Percentiles rank a stretch among this genome's conserved stretches.
Conservation (phyloP, 257 asterid species). For the Capsicum chinense region DNA sequence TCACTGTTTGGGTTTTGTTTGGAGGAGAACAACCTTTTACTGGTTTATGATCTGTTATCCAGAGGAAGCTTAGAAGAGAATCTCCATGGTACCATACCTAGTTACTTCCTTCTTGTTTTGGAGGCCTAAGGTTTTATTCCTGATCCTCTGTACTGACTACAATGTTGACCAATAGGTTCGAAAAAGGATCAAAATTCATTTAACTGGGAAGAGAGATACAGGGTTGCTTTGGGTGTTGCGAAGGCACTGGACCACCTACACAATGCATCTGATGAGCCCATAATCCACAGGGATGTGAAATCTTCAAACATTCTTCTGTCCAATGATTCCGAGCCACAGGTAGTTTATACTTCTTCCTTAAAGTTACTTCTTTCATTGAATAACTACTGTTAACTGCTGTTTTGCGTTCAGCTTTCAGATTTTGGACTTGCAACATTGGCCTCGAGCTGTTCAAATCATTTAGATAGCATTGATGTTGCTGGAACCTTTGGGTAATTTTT, state of each 20-base stretch:
- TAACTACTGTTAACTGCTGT: not conserved
- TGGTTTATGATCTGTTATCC: conserved; percentile 84
- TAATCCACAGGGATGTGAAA: conserved; percentile 91
- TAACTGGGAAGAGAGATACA: conserved; percentile 78
- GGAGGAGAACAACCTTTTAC: conserved; percentile 61
- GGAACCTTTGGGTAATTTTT: conserved; percentile 89
- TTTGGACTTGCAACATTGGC: conserved; percentile 88
- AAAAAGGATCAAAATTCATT: conserved; percentile 44
- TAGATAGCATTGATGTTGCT: conserved; percentile 68
- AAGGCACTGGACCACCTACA: conserved; percentile 85
- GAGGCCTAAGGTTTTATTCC: conserved; percentile 18
- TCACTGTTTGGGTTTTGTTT: conserved; percentile 77
- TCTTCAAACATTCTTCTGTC: conserved; percentile 93
- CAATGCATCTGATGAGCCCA: conserved; percentile 50
- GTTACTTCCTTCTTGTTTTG: conserved; percentile 30
- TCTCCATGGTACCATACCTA: conserved; percentile 67
- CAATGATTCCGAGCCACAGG: conserved; percentile 86
- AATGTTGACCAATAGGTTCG: conserved; percentile 48
- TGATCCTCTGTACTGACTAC: conserved; percentile 31
- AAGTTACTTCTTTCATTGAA: not conserved
- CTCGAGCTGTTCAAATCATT: conserved; percentile 60
- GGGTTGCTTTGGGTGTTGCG: conserved; percentile 87
- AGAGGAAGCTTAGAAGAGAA: conserved; percentile 93
- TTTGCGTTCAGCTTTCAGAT: conserved; percentile 69
- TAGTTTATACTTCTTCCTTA: conserved; percentile 30